Conservation (phyloP, 192 early-diverging fungal species). For the Paraglomus occultum region DNA sequence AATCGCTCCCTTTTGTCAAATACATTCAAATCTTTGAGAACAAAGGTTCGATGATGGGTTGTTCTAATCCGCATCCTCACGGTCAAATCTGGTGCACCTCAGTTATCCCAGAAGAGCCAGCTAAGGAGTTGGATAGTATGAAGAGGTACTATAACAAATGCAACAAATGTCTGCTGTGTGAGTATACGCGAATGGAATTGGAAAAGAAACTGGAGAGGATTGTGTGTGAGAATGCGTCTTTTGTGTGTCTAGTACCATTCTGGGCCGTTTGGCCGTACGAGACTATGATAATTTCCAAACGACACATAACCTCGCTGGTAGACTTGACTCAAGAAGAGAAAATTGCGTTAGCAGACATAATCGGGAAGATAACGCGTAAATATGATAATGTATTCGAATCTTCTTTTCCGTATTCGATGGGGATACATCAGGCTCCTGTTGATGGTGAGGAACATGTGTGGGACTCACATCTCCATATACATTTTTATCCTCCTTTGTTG, state of each 20-base stretch:
- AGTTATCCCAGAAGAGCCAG: slow-evolving; percentile 78
- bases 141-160: slow-evolving; percentile 53
- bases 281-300: slow-evolving; percentile 76
- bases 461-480: slow-evolving; percentile 81
- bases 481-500: slow-evolving; percentile 95
- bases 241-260: slow-evolving; percentile 86
- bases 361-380: slow-evolving; percentile 72
- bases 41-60: slow-evolving; percentile 96
- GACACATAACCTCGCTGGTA: slow-evolving; percentile 56
- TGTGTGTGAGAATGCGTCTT: slow-evolving; percentile 78
- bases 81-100: slow-evolving; percentile 92
- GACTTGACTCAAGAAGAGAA: slow-evolving; percentile 52
- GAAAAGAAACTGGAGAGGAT: slow-evolving; percentile 53
- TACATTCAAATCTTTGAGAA: slow-evolving; percentile 98
- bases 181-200: slow-evolving; percentile 67
- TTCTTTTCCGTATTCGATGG: slow-evolving; percentile 97
- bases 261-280: slow-evolving; percentile 99
- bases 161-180: slow-evolving; percentile 75
- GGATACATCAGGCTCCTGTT: slow-evolving; percentile 85
- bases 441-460: slow-evolving; percentile 48
- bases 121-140: slow-evolving; percentile 67
- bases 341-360: slow-evolving; percentile 62
- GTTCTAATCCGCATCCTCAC: slow-evolving; percentile 96
- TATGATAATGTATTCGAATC: slow-evolving; percentile 94
- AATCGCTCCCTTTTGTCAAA: slow-evolving; percentile 51